Percentiles rank a stretch among this genome's conserved stretches.
phyloP scores from a whole-genome alignment of 129 eudicot species.

The Smallanthus sonchifolius region DNA sequence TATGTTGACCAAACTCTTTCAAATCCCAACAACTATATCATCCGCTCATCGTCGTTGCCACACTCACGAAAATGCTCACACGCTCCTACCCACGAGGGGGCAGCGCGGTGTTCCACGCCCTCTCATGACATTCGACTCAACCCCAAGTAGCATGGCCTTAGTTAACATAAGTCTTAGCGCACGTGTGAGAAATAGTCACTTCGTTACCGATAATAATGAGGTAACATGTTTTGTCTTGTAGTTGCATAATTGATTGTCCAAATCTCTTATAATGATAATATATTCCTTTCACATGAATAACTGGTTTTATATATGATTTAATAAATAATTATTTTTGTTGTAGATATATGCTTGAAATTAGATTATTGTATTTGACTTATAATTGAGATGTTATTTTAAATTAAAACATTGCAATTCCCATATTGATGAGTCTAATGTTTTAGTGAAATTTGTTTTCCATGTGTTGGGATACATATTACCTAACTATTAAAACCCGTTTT shows the following conservation, averaged over 20 bases:
- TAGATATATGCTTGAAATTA: background rate
- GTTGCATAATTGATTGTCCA: constrained; percentile 10
- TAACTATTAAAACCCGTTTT: no score
- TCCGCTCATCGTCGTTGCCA: no score
- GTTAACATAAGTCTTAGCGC: constrained; percentile 2
- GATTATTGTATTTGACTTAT: background rate
- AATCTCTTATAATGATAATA: background rate
- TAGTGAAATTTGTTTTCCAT: no score
- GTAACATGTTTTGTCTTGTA: constrained; percentile 25
- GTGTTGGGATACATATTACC: no score
- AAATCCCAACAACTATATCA: background rate
- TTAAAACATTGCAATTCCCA: no score
- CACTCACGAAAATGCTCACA: no score
- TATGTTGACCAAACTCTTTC: no score
- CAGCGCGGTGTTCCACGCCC: no score
- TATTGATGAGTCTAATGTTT: no score
- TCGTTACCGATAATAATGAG: background rate
- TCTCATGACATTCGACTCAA: no score
- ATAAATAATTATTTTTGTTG: background rate
- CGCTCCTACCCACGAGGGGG: no score
- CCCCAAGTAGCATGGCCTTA: background rate
- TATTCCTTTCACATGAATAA: background rate
- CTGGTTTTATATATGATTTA: background rate
- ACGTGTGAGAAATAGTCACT: constrained; percentile 22
- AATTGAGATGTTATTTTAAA: no score